These are phyloP conservation scores for Gomphus bonarii DNA, from an alignment of 1,284 basidiomycete species.

Conservation along the genomic window DNA sequence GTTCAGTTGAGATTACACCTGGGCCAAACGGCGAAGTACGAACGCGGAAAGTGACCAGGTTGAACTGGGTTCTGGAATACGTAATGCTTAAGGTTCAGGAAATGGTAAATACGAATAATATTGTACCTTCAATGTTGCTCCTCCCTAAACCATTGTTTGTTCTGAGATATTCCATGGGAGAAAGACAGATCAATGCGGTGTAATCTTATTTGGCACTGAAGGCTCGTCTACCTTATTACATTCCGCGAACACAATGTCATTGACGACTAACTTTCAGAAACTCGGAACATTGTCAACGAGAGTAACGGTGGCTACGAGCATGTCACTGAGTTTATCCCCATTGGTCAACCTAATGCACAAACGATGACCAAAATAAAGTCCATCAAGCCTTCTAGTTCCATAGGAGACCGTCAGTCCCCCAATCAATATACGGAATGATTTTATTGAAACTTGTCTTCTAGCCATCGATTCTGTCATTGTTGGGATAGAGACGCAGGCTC, in stretches of 20 bases:
- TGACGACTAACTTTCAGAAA: constrained; percentile 32
- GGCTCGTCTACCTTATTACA: constrained; percentile 29
- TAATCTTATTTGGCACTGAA: constrained; percentile 77
- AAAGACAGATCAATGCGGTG: constrained; percentile 86
- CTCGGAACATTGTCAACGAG: constrained; percentile 62
- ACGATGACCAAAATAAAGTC: constrained; percentile 68
- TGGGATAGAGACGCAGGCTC: constrained; percentile 66
- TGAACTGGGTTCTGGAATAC: constrained; percentile 77
- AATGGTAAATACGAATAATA: constrained; percentile 42
- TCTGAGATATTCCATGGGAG: constrained; percentile 74
- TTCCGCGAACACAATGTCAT: constrained; percentile 14
- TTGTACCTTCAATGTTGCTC: neutral
- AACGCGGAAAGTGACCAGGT: constrained; percentile 54
- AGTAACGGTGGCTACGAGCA: constrained; percentile 62
- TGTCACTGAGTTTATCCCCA: constrained; percentile 69
- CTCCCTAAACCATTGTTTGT: neutral
- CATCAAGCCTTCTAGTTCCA: constrained; percentile 48
- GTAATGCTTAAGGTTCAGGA: constrained; percentile 84
- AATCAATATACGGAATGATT: neutral
- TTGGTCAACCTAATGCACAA: constrained; percentile 64
- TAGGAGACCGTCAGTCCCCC: constrained; percentile 54
- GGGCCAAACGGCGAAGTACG: constrained; percentile 39
- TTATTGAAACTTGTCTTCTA: constrained; percentile 22
- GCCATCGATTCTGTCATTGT: constrained; percentile 85
- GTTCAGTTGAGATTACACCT: constrained; percentile 46